Conservation (phyloP, 2,329 filamentous ascomycete genomes). For the Fusarium luffae region DNA sequence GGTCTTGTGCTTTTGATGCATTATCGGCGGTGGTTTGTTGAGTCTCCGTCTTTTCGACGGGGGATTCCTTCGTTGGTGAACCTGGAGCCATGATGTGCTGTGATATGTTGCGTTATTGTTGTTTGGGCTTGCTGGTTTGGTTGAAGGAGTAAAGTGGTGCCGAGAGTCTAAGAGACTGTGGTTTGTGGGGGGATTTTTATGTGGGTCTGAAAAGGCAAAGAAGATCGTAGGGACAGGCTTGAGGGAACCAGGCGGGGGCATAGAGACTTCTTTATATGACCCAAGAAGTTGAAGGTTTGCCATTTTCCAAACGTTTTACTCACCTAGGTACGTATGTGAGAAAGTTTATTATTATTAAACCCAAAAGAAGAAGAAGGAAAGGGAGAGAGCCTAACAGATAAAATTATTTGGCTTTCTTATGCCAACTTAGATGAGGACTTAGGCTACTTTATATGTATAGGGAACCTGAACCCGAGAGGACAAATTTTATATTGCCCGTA, state of each 20-base stretch:
- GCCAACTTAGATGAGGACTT: neutral
- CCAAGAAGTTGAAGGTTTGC: neutral
- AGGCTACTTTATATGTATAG: neutral
- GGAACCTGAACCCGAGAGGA: neutral
- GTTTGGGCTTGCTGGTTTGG: neutral
- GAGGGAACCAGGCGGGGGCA: neutral
- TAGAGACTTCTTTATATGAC: neutral
- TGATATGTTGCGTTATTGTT: neutral
- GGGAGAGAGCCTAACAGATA: neutral
- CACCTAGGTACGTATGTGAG: neutral
- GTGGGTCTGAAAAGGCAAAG: neutral
- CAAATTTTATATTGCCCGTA: neutral
- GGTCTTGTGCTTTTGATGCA: slow-evolving; percentile 68
- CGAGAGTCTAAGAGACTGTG: neutral
- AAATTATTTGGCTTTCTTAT: neutral
- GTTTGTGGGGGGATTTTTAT: neutral
- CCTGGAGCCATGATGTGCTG: slow-evolving; percentile 42
- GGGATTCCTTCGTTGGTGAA: slow-evolving; percentile 7
- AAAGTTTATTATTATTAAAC: neutral
- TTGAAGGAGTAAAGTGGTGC: neutral
- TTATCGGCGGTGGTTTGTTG: slow-evolving; percentile 45
- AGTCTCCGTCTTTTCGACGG: slow-evolving; percentile 33
- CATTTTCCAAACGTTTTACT: neutral
- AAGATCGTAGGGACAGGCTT: neutral
- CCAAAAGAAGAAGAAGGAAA: neutral